Base-by-base conservation (phyloP, 2,329 filamentous ascomycete species). In the Zymoseptoria ardabiliae region DNA sequence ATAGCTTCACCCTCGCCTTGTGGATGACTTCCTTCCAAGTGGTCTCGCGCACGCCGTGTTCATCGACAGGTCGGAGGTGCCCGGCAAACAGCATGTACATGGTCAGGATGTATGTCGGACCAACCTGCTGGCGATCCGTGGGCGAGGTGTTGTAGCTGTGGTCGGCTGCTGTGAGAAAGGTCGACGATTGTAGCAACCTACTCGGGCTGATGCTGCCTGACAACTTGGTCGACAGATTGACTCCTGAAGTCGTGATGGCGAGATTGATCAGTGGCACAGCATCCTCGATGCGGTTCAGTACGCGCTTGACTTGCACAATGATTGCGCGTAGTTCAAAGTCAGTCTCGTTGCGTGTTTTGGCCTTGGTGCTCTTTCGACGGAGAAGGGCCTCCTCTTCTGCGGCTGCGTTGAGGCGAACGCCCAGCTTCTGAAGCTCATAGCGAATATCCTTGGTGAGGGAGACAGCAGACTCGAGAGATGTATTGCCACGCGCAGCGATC, bases 11-110 rank as follows among this genome's bases (percentile, higher is more conserved):
- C 48, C 86, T 84, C 19, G 91, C 90, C 73, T 97, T 99, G 77
- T 97, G 92, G 61, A 97, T 87, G 49, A 96, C 91, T 72, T 99
- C 93, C 71, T 97, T 94, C 94, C 94, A 97, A 0, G 92, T 88
- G 0, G 91, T 79, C 76, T 86, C 74, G 76, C 88, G 71, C 65
- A 86, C 67, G 67, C 83, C 75, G 72, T 84, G 74, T 74, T 85
- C 75, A 66, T 82, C 78, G 19, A 82, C 79, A 2, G 79, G 76
- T 48, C 83, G 76, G 3, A 86, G 78, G 73, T 97, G 91, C 1
- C 91, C 89, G 2, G 87, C 81, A 69, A 97, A 99, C 0, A 97
- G 82, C 91, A 97, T 97, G 74, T 97, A 99, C 66, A 97, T 77
- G 0, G 92, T 96, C 7, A 97, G 74, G 0, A 84, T 88, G 69